These are phyloP conservation scores for Elaeagnus macrophylla DNA, from an alignment of 306 rosid genomes.

Conservation along the genomic window DNA sequence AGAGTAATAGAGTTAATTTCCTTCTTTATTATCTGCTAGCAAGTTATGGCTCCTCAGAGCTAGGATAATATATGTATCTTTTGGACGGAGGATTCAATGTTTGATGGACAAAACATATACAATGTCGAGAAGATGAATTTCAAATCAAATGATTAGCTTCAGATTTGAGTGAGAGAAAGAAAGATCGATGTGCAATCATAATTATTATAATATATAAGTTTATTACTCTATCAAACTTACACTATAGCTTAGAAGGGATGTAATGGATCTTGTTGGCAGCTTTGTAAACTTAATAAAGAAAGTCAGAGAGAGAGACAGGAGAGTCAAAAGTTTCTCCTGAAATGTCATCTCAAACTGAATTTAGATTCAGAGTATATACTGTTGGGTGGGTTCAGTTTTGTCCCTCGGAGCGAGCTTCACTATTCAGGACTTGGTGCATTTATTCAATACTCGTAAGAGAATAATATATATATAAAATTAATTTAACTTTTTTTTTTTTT, in stretches of 20 bases:
- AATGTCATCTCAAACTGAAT: conserved; percentile 58
- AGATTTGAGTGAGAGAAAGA: background rate
- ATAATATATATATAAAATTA: no score
- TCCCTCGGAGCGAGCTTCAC: no score
- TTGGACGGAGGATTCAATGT: no score
- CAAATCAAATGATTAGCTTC: conserved; percentile 27
- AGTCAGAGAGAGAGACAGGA: conserved; percentile 9
- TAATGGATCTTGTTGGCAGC: conserved; percentile 51
- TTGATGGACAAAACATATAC: conserved; percentile 35
- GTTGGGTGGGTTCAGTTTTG: no score
- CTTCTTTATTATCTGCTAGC: no score
- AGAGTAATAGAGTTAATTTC: no score
- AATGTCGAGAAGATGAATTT: conserved; percentile 20
- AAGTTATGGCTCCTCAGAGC: no score
- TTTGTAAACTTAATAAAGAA: conserved; percentile 7
- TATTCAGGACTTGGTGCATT: no score
- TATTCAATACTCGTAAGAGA: no score
- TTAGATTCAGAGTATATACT: no score
- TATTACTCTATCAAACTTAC: background rate
- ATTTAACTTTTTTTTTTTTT: no score
- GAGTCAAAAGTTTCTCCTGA: conserved; percentile 22
- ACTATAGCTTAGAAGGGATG: conserved; percentile 16
- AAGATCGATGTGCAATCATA: background rate
- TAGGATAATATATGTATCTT: no score
- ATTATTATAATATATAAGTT: background rate